A percentile compares a stretch with the other conserved stretches of the same genome.
These are phyloP conservation scores for Dioscorea alata DNA, from an alignment of 106 monocot species.

Conservation along the genomic window DNA sequence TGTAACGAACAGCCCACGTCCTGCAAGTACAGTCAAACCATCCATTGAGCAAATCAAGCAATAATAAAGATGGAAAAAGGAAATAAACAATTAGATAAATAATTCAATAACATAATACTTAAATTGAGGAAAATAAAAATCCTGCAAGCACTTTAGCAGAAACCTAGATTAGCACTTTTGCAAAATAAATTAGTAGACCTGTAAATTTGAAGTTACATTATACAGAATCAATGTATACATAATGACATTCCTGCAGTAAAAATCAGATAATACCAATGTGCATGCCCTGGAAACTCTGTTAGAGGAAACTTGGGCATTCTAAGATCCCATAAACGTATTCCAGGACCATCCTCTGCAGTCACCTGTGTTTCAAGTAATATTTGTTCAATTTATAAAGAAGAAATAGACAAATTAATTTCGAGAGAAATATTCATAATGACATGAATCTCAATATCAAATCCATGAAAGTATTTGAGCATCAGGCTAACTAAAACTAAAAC, in stretches of 20 bases:
- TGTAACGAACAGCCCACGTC: slow-evolving; percentile 86
- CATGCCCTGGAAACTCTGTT: slow-evolving; percentile 73
- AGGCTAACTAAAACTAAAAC: too few species aligned
- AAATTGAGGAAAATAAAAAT: too few species aligned
- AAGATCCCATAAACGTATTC: slow-evolving; percentile 89
- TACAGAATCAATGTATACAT: neutral
- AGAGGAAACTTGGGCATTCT: slow-evolving; percentile 80
- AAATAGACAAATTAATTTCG: too few species aligned
- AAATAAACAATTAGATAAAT: too few species aligned
- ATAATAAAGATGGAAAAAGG: neutral
- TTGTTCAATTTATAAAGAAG: too few species aligned
- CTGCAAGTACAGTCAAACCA: slow-evolving; percentile 31
- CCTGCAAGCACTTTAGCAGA: too few species aligned
- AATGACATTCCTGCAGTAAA: neutral
- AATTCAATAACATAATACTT: too few species aligned
- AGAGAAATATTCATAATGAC: too few species aligned
- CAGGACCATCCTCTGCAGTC: slow-evolving; percentile 93
- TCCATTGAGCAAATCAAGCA: neutral
- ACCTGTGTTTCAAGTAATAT: slow-evolving; percentile 25
- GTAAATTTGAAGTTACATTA: neutral
- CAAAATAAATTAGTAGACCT: too few species aligned
- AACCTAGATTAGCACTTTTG: too few species aligned
- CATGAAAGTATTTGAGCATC: too few species aligned
- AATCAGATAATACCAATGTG: slow-evolving; percentile 77
- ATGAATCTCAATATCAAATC: too few species aligned